These are phyloP conservation scores for Phytopythium vexans DNA, from an alignment of 352 stramenopile species.

Conservation along the genomic window DNA sequence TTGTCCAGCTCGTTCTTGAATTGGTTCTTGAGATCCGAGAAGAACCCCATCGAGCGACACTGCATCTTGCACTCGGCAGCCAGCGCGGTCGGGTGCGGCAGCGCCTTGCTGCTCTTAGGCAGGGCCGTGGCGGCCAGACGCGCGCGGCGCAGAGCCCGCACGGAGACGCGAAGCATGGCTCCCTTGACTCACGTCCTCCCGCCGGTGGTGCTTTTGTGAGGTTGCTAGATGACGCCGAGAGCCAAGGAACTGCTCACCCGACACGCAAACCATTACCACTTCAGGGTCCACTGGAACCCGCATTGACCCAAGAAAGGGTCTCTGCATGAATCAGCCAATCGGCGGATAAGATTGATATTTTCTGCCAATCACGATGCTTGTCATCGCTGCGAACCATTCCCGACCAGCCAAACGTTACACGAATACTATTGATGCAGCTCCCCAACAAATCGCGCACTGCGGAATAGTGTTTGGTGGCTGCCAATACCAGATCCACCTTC, in stretches of 20 bases:
- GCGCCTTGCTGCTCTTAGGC: constrained; percentile 6
- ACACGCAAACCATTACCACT: constrained; percentile 4
- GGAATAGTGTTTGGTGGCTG: constrained; percentile 5
- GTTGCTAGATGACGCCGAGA: neutral
- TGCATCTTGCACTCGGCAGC: constrained; percentile 11
- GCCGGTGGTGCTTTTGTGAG: neutral
- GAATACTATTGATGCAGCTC: constrained; percentile 13
- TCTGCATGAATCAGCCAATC: neutral
- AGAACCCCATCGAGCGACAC: constrained; percentile 63
- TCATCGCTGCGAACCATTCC: constrained; percentile 9
- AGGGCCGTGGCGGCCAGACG: constrained; percentile 8
- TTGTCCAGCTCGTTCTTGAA: constrained; percentile 80
- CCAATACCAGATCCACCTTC: no score
- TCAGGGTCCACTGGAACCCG: neutral
- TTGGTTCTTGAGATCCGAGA: constrained; percentile 77
- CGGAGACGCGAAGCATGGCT: constrained; percentile 31
- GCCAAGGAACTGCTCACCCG: constrained; percentile 2
- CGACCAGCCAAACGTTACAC: constrained; percentile 32
- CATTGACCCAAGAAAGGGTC: no score
- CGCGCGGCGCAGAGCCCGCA: constrained; percentile 17
- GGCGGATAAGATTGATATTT: neutral
- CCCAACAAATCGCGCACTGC: constrained; percentile 8
- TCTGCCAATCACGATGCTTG: constrained; percentile 2
- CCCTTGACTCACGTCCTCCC: neutral
- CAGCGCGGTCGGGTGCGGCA: constrained; percentile 3